Evolutionary conservation across 108 stramenopile species (phyloP).

Genomic region (Conticribra weissflogii): DNA sequence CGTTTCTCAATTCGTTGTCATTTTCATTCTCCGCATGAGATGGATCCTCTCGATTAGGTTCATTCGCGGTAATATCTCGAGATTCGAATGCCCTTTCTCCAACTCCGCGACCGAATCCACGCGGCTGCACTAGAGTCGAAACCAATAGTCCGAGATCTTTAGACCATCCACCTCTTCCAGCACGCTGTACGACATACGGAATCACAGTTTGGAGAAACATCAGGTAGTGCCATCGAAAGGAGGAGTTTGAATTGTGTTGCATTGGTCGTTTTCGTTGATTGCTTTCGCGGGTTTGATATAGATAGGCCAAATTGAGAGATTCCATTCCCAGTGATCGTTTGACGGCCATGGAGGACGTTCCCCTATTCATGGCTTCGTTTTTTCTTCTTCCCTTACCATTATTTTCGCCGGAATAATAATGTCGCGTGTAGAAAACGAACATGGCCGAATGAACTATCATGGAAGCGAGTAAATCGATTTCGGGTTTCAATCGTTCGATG

Average conservation of each 20-base stretch:
- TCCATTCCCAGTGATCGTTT: slow-evolving; percentile 45
- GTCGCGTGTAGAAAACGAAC: slow-evolving; percentile 26
- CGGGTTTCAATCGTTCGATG: slow-evolving; percentile 39
- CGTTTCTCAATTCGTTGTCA: slow-evolving; percentile 33
- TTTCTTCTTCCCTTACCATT: neutral
- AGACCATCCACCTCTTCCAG: slow-evolving; percentile 40
- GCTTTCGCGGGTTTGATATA: neutral
- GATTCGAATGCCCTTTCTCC: neutral
- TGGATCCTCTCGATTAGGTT: no score
- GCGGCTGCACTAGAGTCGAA: neutral
- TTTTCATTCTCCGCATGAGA: slow-evolving; percentile 3
- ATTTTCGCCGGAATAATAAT: slow-evolving; percentile 9
- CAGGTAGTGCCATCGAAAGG: slow-evolving; percentile 30
- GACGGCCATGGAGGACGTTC: neutral
- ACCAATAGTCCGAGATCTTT: slow-evolving; percentile 25
- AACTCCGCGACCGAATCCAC: neutral
- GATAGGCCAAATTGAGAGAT: slow-evolving; percentile 32
- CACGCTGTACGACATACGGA: slow-evolving; percentile 36
- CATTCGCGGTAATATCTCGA: neutral
- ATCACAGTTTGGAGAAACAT: slow-evolving; percentile 32
- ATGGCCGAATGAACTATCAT: slow-evolving; percentile 37
- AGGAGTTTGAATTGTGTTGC: neutral
- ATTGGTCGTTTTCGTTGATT: neutral
- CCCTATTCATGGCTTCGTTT: no score
- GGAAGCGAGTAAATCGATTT: slow-evolving; percentile 36